These are phyloP conservation scores for Nematocida sp. DNA, from an alignment of 371 early-diverging fungal species.

Conservation along the genomic window DNA sequence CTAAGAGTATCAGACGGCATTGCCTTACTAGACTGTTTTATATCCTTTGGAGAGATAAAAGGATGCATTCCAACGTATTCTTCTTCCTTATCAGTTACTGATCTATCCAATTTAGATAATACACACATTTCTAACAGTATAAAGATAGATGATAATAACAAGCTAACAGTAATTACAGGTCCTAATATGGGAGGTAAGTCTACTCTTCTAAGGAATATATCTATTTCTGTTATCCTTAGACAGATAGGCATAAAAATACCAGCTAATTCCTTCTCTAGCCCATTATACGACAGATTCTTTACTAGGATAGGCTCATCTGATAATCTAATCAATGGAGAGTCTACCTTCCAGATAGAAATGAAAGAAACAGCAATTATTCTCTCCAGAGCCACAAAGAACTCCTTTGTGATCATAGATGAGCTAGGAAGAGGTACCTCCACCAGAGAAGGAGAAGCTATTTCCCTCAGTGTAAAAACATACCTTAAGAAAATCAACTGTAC, in stretches of 20 bases:
- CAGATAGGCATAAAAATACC: conserved; percentile 94
- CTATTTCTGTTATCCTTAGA: conserved; percentile 88
- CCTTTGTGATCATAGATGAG: conserved; percentile 96
- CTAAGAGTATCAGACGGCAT: conserved; percentile 69
- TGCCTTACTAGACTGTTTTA: conserved; percentile 79
- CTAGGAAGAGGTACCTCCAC: conserved; percentile 96
- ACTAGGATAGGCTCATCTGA: conserved; percentile 77
- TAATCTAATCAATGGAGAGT: conserved; percentile 71
- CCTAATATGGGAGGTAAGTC: conserved; percentile 95
- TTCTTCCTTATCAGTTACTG: conserved; percentile 69
- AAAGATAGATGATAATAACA: conserved; percentile 67
- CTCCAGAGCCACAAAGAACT: conserved; percentile 76
- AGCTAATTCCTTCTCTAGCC: conserved; percentile 65
- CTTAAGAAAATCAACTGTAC: conserved; percentile 66
- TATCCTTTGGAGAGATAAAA: conserved; percentile 67
- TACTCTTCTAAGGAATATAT: conserved; percentile 71
- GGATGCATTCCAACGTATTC: conserved; percentile 73
- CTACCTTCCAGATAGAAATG: conserved; percentile 98
- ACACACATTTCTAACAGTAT: conserved; percentile 80
- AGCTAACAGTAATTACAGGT: conserved; percentile 86
- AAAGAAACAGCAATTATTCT: conserved; percentile 86
- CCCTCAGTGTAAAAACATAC: conserved; percentile 77
- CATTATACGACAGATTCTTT: conserved; percentile 77
- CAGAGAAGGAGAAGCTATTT: conserved; percentile 92
- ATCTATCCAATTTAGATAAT: conserved; percentile 55